Evolutionary conservation across 2,329 filamentous ascomycete genomes (phyloP), one percentile per base, ranked within the genome.

Genomic region (Pyrenophora teres): DNA sequence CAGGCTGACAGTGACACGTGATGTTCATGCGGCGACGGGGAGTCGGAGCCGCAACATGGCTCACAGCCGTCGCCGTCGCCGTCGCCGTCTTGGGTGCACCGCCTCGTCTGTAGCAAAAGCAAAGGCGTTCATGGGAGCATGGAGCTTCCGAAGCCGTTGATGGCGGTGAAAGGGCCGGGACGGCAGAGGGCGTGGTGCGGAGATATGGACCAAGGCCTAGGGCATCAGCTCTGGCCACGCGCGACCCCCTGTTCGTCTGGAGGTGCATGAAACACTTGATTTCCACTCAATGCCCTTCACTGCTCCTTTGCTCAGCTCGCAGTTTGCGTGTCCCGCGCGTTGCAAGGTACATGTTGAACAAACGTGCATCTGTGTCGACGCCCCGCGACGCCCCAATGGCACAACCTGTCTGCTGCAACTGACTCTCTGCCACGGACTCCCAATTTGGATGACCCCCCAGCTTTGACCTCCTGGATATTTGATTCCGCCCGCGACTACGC

Each of bases 381-480:
- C 46, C 25, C 41, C 23, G 31, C 27, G 40, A 49, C 49, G 50
- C 38, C 31, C 51, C 53, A 53, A 62, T 60, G 54, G 57, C 43
- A 36, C 18, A 25, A 30, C 52, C 47, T 38, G 47, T 42, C 18
- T 25, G 8, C 40, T 39, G 41, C 37, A 44, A 48, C 46, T 64
- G 62, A 59, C 50, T 46, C 50, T 50, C 32, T 41, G 31, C 38
- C 31, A 42, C 46, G 49, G 25, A 49, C 48, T 49, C 49, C 44
- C 41, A 45, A 40, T 10, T 31, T 38, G 32, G 21, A 42, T 40
- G 32, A 38, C 49, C 49, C 40, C 31, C 46, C 43, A 43, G 50
- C 50, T 35, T 43, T 42, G 50, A 25, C 50, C 50, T 52, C 50
- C 50, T 52, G 50, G 40, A 43, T 39, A 43, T 30, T 40, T 23